phyloP scores from a whole-genome alignment of 2,329 filamentous ascomycete genomes.

The Aciculosporium take region DNA sequence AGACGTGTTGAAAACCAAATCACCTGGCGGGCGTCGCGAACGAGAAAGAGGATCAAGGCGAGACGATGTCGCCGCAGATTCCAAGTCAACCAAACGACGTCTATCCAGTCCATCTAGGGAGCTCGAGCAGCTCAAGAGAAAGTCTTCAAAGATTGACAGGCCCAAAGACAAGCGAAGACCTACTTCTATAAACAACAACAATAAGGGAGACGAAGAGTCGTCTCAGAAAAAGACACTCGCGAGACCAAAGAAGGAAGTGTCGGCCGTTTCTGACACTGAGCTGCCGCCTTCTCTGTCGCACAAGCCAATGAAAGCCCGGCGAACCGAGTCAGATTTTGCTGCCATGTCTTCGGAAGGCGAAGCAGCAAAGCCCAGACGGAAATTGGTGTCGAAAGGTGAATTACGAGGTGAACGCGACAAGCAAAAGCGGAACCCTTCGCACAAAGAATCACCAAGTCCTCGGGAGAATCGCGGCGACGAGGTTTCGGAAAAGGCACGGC shows the following conservation, averaged over 20 bases:
- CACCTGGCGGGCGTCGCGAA: constrained; percentile 29
- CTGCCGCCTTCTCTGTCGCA: constrained; percentile 31
- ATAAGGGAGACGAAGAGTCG: constrained; percentile 32
- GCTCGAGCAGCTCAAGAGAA: constrained; percentile 29
- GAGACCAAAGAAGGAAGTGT: constrained; percentile 41
- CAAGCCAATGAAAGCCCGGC: constrained; percentile 37
- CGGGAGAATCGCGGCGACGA: constrained; percentile 37
- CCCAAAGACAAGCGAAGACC: constrained; percentile 36
- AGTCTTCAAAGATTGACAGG: constrained; percentile 25
- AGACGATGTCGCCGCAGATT: constrained; percentile 31
- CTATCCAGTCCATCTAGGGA: constrained; percentile 36
- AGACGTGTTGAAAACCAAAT: constrained; percentile 33
- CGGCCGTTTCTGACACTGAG: constrained; percentile 38
- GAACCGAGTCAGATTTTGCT: constrained; percentile 38
- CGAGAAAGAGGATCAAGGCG: constrained; percentile 27
- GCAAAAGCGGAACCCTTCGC: constrained; percentile 32
- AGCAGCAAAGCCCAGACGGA: constrained; percentile 43
- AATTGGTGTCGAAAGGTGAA: constrained; percentile 49
- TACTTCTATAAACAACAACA: constrained; percentile 24
- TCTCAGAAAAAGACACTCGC: constrained; percentile 36
- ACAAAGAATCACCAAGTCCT: constrained; percentile 39
- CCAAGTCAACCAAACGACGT: constrained; percentile 29
- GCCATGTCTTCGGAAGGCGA: constrained; percentile 42
- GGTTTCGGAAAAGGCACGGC: constrained; percentile 29
- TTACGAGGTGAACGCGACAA: constrained; percentile 44